phyloP scores from a whole-genome alignment of 495 filamentous ascomycete genomes.

The Penicillium nucicola region DNA sequence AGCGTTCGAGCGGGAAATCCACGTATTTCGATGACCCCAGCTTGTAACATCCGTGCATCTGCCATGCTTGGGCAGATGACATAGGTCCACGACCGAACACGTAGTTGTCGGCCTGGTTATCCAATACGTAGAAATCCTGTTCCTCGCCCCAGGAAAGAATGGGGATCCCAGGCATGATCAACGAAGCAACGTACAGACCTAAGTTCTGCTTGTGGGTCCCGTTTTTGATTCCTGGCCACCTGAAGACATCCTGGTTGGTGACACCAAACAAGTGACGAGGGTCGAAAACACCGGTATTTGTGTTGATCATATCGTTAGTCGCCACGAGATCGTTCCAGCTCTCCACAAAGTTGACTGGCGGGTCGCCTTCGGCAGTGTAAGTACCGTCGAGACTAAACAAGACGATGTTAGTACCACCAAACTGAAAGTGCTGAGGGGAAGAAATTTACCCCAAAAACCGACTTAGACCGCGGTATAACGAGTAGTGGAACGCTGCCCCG shows the following conservation, averaged over 20 bases:
- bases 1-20: conserved; percentile 40
- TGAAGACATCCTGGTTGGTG: conserved; percentile 51
- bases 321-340: conserved; percentile 37
- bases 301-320: conserved; percentile 46
- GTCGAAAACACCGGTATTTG: conserved; percentile 48
- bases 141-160: conserved; percentile 49
- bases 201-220: conserved; percentile 44
- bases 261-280: conserved; percentile 47
- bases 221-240: conserved; percentile 48
- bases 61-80: conserved; percentile 46
- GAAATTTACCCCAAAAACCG: conserved; percentile 38
- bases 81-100: conserved; percentile 48
- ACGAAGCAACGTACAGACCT: conserved; percentile 41
- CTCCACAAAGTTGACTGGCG: conserved; percentile 39
- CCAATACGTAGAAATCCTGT: conserved; percentile 47
- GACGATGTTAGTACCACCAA: not conserved
- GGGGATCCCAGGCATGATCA: conserved; percentile 47
- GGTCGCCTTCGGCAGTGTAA: conserved; percentile 35
- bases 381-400: conserved; percentile 34
- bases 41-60: conserved; percentile 49
- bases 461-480: conserved; percentile 42
- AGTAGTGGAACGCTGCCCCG: conserved; percentile 45
- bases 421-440: not conserved
- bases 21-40: conserved; percentile 40
- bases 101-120: conserved; percentile 46